Base-by-base conservation (phyloP, 805 yeast genomes). In the Candida insectalens region DNA sequence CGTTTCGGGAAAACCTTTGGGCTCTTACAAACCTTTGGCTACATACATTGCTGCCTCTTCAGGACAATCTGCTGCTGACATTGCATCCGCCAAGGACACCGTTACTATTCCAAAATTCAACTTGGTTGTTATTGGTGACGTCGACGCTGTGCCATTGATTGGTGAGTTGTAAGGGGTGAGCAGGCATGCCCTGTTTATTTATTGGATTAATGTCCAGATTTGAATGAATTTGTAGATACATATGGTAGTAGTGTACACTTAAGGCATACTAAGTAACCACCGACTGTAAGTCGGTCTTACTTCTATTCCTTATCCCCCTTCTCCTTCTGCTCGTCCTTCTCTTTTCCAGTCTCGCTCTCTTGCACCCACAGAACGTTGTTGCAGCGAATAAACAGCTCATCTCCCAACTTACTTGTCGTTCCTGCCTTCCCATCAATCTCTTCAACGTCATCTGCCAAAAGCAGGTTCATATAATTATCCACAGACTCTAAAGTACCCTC, bases 391-490 rank as follows among this genome's bases (percentile, higher is more conserved):
- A 89, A 81, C 16, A 89, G 63, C 45, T 88, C 95, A 16, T 50
- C 53, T 4, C 53, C 51, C 7, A 59, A 37, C 3, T 40, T 44
- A 4, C 49, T 49, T 19, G 33, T 28, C 15, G 57, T 54, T 72
- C 32, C 71, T 69, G 19, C 62, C 56, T 32, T 60, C 64, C 25
- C 71, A 67, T 54, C 57, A 12, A 52, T 42, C 48, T 71, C 78
- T 19, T 43, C 39, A 3, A 74, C 65, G 23, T 55, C 74, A 19
- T 77, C 70, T 23, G 71, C 78, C 27, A 88, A 57, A 50, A 83
- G 87, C 22, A 92, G 43, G 47, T 92, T 92, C 89, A 92, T 89
- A 59, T 92, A 92, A 47, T 83, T 83, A 53, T 92, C 98, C 17
- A 83, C 80, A 2, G 95, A 75, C 4, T 77, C 58, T 29, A 92